Base-by-base conservation (phyloP, 345 rosid species). In the Microthlaspi erraticum region DNA sequence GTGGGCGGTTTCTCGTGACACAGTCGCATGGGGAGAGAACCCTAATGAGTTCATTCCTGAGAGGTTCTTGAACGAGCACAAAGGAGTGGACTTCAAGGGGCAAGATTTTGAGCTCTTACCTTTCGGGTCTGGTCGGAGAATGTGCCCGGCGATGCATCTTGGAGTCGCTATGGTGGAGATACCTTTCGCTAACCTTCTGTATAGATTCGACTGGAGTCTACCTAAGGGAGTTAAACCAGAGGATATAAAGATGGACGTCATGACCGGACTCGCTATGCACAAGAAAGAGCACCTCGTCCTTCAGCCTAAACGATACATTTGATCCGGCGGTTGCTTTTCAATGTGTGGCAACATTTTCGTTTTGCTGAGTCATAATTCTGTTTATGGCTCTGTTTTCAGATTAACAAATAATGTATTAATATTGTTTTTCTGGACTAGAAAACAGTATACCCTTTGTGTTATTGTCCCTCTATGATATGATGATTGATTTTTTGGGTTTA, bases 181-280 rank as follows among this genome's bases (percentile, higher is more conserved):
- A 64, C 77, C 77, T 45, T 72, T 72, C 4, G 71, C 77, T 26
- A 72, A 72, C 51, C 57, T 72, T 72, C 65, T 72, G 11, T 72
- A 72, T 34, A 58, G 39, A 64, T 72, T 55, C n/a, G 71, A 72
- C 18, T 72, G 77, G 77, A 45, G 71, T 50, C 50, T 72, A 38
- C 64, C 71, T 8, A 56, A 45, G 46, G 77, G 77, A 19, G 18
- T 37, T 36, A 72, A 72, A 37, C 77, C 71, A 5, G 77, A 72
- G 13, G 77, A 72, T 49, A 55, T 72, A 64, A 72, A 72, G 60
- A 66, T 67, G 82, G 78, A 74, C 12, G 77, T 72, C 50, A 72
- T 72, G 77, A 72, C 77, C 3, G 77, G 77, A 72, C 77, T 72
- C 16, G 71, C 77, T 46, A 72, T 72, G 77, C 77, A 72, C 55